phyloP scores from a whole-genome alignment of 2,329 filamentous ascomycete genomes.

The Fusarium succisae region DNA sequence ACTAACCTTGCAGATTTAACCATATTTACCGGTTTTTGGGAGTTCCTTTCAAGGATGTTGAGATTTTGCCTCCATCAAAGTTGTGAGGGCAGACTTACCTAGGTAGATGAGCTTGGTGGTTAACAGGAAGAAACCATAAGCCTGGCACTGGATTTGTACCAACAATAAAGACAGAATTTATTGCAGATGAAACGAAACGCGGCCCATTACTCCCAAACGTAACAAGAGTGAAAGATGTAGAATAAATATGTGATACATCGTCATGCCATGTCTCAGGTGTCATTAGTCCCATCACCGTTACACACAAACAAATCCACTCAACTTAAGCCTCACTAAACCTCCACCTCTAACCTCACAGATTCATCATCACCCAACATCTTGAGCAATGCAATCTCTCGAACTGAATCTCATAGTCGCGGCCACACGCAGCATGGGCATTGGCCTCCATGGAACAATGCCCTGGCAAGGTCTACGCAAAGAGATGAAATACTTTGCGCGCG shows the following conservation, averaged over 20 bases:
- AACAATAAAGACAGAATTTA: not conserved
- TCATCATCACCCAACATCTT: constrained; percentile 1
- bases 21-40: constrained; percentile 75
- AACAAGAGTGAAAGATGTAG: not conserved
- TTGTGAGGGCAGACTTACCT: constrained; percentile 39
- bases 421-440: constrained; percentile 91
- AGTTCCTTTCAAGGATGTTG: constrained; percentile 66
- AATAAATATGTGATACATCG: not conserved
- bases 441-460: constrained; percentile 78
- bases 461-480: constrained; percentile 91
- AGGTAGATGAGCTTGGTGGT: not conserved
- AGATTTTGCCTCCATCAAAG: constrained; percentile 48
- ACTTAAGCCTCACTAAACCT: not conserved
- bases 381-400: constrained; percentile 57
- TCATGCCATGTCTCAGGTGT: not conserved
- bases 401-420: constrained; percentile 95
- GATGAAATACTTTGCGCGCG: constrained; percentile 93
- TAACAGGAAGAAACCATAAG: not conserved
- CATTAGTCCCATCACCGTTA: not conserved
- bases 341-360: not conserved
- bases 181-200: not conserved
- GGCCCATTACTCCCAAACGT: not conserved
- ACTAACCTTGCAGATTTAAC: constrained; percentile 61
- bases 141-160: not conserved
- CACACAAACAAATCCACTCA: constrained; percentile 27